Percentiles rank a stretch among this genome's conserved stretches.
These are phyloP conservation scores for Pichia ethanolica DNA, from an alignment of 805 yeast species.

Conservation along the genomic window DNA sequence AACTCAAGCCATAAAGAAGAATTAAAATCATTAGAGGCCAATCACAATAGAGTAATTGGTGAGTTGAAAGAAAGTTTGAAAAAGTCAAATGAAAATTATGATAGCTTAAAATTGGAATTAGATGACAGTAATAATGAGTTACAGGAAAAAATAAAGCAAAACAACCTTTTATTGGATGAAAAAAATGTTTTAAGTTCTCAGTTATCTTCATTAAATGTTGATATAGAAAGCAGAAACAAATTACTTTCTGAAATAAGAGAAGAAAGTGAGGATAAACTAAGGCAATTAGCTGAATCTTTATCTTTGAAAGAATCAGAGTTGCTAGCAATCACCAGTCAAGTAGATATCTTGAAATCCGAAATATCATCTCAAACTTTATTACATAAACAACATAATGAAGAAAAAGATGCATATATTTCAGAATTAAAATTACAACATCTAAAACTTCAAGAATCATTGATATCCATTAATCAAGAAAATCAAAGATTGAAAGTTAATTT, in stretches of 20 bases:
- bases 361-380: too few relatives aligned
- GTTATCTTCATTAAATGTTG: background rate
- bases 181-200: too few relatives aligned
- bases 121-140: too few relatives aligned
- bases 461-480: background rate
- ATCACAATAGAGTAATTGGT: background rate
- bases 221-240: background rate
- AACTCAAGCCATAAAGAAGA: background rate
- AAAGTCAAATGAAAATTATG: background rate
- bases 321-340: background rate
- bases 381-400: too few relatives aligned
- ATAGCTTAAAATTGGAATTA: background rate
- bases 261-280: background rate
- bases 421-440: too few relatives aligned
- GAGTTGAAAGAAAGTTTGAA: background rate
- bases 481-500: background rate
- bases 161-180: too few relatives aligned
- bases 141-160: too few relatives aligned
- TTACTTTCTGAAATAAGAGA: background rate
- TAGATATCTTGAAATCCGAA: background rate
- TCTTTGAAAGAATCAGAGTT: background rate
- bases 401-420: too few relatives aligned
- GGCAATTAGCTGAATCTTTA: background rate
- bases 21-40: background rate
- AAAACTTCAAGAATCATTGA: background rate